Evolutionary conservation across 2,329 filamentous ascomycete genomes (phyloP), one percentile per base, ranked within the genome.

Genomic region (Colletotrichum liaoningense): DNA sequence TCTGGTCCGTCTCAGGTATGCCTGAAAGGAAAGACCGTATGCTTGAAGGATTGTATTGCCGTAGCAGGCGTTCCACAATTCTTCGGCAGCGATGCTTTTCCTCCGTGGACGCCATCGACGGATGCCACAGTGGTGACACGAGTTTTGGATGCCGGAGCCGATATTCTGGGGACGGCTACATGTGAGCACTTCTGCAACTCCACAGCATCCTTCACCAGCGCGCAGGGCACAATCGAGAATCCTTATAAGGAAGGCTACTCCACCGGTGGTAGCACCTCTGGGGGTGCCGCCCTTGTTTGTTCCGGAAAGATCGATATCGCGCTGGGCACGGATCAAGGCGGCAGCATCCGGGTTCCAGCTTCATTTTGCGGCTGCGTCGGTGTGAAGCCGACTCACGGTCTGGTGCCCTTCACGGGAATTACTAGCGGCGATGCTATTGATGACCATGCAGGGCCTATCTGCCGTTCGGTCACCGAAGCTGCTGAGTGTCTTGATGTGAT

Each of bases 181-280:
- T 90, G 88, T 70, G 89, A 90, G 73, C 88, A 88, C 75, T 85
- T 87, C 60, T 89, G 86, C 74, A 85, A 85, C 72, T 86, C 84
- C 0, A 86, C 86, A 1, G 83, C 84, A 0, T 87, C 85, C 0
- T 87, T 85, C 72, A 87, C 85, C 0, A 84, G 83, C 46, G 84
- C 84, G 6, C 85, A 84, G 19, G 87, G 87, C 0, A 79, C 79
- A 1, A 81, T 89, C 6, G 81, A 88, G 12, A 88, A 87, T 57
- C 86, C 87, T 0, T 81, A 82, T 35, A 76, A 75, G 0, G 77
- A 79, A 62, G 86, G 86, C 0, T 88, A 88, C 74, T 86, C 83
- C 1, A 80, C 84, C 9, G 86, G 87, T 2, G 87, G 87, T 1
- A 88, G 86, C 59, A 87, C 84, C 0, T 86, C 83, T 3, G 87